Conservation (phyloP, 805 yeast species). For the Osmozyma mogii region DNA sequence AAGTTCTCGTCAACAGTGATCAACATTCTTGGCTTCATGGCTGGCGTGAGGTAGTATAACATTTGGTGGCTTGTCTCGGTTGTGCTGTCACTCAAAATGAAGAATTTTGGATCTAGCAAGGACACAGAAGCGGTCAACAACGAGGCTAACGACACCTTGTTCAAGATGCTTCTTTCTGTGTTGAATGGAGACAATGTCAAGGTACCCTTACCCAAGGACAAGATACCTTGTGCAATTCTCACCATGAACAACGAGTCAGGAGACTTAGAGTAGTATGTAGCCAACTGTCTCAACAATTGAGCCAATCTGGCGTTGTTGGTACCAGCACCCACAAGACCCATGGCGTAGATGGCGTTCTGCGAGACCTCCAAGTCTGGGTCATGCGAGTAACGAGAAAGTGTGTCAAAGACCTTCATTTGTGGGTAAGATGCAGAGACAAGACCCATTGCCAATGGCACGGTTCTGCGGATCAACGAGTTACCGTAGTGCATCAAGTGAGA, state of each 20-base stretch:
- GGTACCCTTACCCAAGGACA: slow-evolving; percentile 95
- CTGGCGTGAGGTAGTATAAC: slow-evolving; percentile 78
- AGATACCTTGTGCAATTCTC: slow-evolving; percentile 88
- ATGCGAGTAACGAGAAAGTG: slow-evolving; percentile 91
- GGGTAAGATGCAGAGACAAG: slow-evolving; percentile 89
- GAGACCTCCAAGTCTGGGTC: slow-evolving; percentile 93
- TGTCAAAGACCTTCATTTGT: slow-evolving; percentile 94
- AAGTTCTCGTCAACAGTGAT: slow-evolving; percentile 87
- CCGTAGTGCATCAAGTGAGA: slow-evolving; percentile 98
- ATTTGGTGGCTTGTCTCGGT: slow-evolving; percentile 57
- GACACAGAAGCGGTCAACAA: slow-evolving; percentile 78
- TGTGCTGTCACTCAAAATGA: slow-evolving; percentile 58
- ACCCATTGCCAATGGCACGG: slow-evolving; percentile 98
- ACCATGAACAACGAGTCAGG: slow-evolving; percentile 88
- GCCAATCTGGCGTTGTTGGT: slow-evolving; percentile 97
- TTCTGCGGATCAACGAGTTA: slow-evolving; percentile 78
- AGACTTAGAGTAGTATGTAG: slow-evolving; percentile 85
- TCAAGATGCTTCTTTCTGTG: slow-evolving; percentile 77
- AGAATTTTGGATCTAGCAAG: slow-evolving; percentile 75
- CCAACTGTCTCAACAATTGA: slow-evolving; percentile 88
- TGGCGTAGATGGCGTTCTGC: slow-evolving; percentile 85
- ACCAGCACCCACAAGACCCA: slow-evolving; percentile 99
- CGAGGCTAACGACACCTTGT: slow-evolving; percentile 86
- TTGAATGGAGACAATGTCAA: slow-evolving; percentile 82
- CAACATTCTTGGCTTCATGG: slow-evolving; percentile 87